Percentiles rank a stretch among this genome's conserved stretches.
Evolutionary conservation across 192 early-diverging fungal genomes (phyloP).

Genomic region (Haplosporangium gracile): DNA sequence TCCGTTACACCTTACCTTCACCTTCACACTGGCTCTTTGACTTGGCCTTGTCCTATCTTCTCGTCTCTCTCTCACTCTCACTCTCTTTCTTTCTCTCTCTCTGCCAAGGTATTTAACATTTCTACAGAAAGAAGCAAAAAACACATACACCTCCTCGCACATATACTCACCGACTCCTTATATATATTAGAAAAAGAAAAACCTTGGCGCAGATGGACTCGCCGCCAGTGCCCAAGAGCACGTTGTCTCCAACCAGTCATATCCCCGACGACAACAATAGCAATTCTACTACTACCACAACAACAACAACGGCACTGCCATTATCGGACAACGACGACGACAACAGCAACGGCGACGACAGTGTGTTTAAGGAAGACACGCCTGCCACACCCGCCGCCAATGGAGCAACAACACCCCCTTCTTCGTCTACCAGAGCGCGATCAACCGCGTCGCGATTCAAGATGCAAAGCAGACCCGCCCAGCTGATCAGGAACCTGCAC

Average conservation of each 20-base stretch:
- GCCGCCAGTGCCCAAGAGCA: slow-evolving; percentile 25
- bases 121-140: background rate
- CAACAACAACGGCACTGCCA: background rate
- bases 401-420: background rate
- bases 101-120: background rate
- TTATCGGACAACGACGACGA: background rate
- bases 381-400: background rate
- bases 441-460: slow-evolving; percentile 16
- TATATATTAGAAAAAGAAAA: background rate
- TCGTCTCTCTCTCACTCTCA: background rate
- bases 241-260: background rate
- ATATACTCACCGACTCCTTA: background rate
- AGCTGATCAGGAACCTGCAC: slow-evolving; percentile 52
- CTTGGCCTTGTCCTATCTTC: background rate
- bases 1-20: background rate
- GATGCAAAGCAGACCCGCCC: slow-evolving; percentile 34
- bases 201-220: slow-evolving; percentile 5
- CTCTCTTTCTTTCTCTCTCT: background rate
- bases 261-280: background rate
- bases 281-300: background rate
- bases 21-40: slow-evolving; percentile 7
- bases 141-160: background rate
- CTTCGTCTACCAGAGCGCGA: background rate
- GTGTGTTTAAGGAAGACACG: background rate
- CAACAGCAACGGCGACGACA: background rate